Evolutionary conservation across 495 filamentous ascomycete genomes (phyloP).

Genomic region (Lasiosphaeria hispida): DNA sequence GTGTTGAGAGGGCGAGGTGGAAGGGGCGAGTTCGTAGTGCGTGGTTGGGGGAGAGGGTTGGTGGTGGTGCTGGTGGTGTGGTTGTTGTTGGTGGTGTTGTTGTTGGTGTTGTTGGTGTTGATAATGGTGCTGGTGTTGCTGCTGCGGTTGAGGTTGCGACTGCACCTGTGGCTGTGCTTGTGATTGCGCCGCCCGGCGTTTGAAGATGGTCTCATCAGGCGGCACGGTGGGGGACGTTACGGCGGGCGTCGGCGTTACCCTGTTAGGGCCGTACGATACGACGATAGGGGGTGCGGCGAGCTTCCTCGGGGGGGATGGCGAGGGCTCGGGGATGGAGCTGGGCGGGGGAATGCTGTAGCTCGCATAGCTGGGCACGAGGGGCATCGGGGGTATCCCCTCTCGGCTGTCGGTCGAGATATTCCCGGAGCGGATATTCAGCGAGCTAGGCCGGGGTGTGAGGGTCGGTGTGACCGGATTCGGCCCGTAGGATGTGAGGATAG

Average conservation of each 20-base stretch:
- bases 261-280: conserved; percentile 35
- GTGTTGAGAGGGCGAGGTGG: background rate
- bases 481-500: conserved; percentile 30
- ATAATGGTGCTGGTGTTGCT: too few species aligned
- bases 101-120: too few species aligned
- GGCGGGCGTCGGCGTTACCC: conserved; percentile 31
- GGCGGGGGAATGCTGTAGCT: conserved; percentile 20
- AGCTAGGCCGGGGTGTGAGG: conserved; percentile 23
- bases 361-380: conserved; percentile 24
- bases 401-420: conserved; percentile 23
- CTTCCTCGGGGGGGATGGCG: conserved; percentile 23
- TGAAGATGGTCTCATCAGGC: conserved; percentile 26
- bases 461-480: conserved; percentile 37
- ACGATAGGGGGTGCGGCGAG: conserved; percentile 16
- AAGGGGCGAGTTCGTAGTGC: too few species aligned
- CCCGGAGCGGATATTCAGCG: conserved; percentile 15
- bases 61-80: too few species aligned
- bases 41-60: too few species aligned
- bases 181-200: conserved; percentile 9
- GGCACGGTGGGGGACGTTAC: conserved; percentile 30
- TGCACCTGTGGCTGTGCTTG: background rate
- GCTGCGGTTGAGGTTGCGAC: too few species aligned
- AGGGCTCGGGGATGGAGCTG: background rate
- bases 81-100: too few species aligned
- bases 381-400: conserved; percentile 21